A percentile compares a stretch with the other conserved stretches of the same genome.
phyloP scores from a whole-genome alignment of 345 rosid species.

The Punica granatum region DNA sequence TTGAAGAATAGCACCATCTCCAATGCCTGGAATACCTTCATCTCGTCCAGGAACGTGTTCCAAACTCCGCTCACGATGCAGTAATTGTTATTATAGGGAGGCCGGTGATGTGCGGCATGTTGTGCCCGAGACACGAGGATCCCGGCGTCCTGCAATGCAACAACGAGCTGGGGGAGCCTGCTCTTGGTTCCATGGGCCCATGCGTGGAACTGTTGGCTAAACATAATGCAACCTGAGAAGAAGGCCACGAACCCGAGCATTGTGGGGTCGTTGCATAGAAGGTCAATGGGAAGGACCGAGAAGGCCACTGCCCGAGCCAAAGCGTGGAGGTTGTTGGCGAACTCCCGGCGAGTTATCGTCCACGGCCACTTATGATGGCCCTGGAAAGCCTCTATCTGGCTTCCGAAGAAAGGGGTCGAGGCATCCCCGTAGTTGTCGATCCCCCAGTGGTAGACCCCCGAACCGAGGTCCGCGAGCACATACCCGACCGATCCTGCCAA shows the following conservation, averaged over 20 bases:
- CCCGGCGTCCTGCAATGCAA: conserved; percentile 60
- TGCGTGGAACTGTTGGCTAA: conserved; percentile 92
- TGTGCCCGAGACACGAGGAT: conserved; percentile 60
- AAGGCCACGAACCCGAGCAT: conserved; percentile 47
- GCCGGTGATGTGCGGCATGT: conserved; percentile 67
- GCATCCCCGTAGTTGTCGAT: conserved; percentile 79
- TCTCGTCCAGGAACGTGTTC: conserved; percentile 56
- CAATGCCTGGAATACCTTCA: conserved; percentile 53
- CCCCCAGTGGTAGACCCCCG: conserved; percentile 95
- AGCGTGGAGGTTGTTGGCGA: conserved; percentile 82
- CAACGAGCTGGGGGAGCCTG: conserved; percentile 60
- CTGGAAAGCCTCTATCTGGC: conserved; percentile 80
- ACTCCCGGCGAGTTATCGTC: conserved; percentile 74
- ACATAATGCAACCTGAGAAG: conserved; percentile 68
- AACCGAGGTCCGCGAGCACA: conserved; percentile 69
- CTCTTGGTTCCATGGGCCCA: conserved; percentile 95
- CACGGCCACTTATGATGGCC: conserved; percentile 95
- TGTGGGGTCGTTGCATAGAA: conserved; percentile 37
- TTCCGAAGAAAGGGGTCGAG: conserved; percentile 60
- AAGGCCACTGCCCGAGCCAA: conserved; percentile 52
- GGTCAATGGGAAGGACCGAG: conserved; percentile 50
- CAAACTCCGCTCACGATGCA: conserved; percentile 88
- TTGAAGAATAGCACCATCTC: conserved; percentile 64
- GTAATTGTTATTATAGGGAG: conserved; percentile 77
- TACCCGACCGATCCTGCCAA: conserved; percentile 66